Percentiles rank a stretch among this genome's conserved stretches.
These are phyloP conservation scores for Pythium guiyangense DNA, from an alignment of 352 stramenopile species.

Conservation along the genomic window DNA sequence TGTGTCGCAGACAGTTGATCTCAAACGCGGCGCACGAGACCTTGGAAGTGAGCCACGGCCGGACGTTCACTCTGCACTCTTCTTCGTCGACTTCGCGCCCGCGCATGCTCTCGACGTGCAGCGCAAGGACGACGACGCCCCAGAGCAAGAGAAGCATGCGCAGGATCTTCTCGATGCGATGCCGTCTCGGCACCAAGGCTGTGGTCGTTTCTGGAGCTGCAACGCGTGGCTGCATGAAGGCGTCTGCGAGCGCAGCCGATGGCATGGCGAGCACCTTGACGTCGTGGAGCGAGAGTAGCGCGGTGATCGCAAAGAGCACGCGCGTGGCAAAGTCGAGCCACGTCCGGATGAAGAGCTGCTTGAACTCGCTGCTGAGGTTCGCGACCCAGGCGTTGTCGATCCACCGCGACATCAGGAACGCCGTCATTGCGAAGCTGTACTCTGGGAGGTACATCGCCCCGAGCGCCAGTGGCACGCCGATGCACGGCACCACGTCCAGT, in stretches of 20 bases:
- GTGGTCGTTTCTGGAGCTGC: no score
- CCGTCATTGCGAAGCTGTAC: not conserved
- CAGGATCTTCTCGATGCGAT: not conserved
- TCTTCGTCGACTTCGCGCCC: not conserved
- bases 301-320: constrained; percentile 3
- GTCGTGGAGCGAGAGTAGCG: constrained; percentile 8
- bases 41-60: not conserved
- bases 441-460: not conserved
- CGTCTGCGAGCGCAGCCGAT: no score
- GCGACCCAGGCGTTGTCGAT: not conserved
- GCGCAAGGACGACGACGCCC: constrained; percentile 1
- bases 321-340: constrained; percentile 9
- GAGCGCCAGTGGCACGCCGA: not conserved
- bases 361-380: constrained; percentile 12
- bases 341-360: constrained; percentile 7
- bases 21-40: not conserved
- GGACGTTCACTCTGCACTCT: not conserved
- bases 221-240: not conserved
- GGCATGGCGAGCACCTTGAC: constrained; percentile 8
- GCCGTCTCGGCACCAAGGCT: not conserved
- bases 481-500: constrained; percentile 6
- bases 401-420: not conserved
- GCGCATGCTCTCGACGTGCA: constrained; percentile 1
- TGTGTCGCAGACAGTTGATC: constrained; percentile 3
- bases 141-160: constrained; percentile 1